Base-by-base conservation (phyloP, 768 basidiomycete species). In the Boletellus sp. region DNA sequence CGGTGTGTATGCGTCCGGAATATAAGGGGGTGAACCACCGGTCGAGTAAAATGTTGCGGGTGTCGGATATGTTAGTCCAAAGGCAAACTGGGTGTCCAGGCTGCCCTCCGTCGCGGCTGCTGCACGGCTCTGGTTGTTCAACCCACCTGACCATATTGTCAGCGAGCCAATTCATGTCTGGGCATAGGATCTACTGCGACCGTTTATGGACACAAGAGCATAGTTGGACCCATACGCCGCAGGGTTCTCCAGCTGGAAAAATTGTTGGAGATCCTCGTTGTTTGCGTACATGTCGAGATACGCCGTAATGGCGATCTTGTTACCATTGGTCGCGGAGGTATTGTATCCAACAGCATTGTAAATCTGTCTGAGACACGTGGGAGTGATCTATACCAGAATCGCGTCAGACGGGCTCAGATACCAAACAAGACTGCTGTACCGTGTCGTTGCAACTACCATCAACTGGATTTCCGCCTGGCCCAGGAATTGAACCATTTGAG, bases 81-180 rank as follows among this genome's bases (percentile, higher is more conserved):
- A 82, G 1, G 78, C 83, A 62, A 80, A 84, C 58, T 87, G 84
- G 3, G 77, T 76, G 53, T 88, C 85, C 24, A 88, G 67, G 53
- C 83, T 75, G 3, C 85, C 87, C 62, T 90, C 88, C 4, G 49
- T 58, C 1, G 85, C 85, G 16, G 85, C 79, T 12, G 70, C 65
- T 0, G 64, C 65, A 16, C 68, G 35, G 40, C 55, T 78, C 60
- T 90, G 85, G 51, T 75, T 74, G 58, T 89, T 85, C 50, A 68
- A 34, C 3, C 84, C 85, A 42, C 79, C 87, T 85, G 47, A 11
- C 48, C 2, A 58, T 45, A 28, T 9, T 34, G 19, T 57, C 47
- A 65, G 15, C 36, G 32, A 19, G 42, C 20, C 10, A 37, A 9
- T 42, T 19, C 12, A 56, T 8, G 6, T 32, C 53, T 15, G 17